phyloP scores from a whole-genome alignment of 2,329 filamentous ascomycete genomes.

The Colletotrichum sansevieriae region DNA sequence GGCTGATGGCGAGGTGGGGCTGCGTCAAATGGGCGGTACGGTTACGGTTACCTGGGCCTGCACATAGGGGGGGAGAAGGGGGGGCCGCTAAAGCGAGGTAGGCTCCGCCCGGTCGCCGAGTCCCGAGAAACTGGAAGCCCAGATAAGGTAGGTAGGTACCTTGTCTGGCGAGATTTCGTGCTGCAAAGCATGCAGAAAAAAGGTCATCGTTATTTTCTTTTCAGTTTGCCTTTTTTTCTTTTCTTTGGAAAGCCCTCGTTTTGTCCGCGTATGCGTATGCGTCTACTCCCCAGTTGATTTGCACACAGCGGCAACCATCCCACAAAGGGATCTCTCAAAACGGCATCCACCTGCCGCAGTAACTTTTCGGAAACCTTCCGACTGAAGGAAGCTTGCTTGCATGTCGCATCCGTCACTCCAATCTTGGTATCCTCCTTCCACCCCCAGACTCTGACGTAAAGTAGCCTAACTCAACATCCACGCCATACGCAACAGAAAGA shows the following conservation, averaged over 20 bases:
- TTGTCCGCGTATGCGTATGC: no score
- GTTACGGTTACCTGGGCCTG: no score
- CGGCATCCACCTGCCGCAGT: slow-evolving; percentile 4
- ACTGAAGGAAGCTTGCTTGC: not conserved
- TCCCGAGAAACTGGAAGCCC: slow-evolving; percentile 39
- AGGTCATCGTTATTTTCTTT: not conserved
- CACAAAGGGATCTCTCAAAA: not conserved
- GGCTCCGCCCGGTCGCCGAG: slow-evolving; percentile 35
- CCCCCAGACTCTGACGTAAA: slow-evolving; percentile 2
- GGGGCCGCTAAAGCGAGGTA: slow-evolving; percentile 3
- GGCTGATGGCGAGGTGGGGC: not conserved
- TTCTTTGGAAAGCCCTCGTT: no score
- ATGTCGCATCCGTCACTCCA: not conserved
- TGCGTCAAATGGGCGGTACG: not conserved
- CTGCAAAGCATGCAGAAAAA: not conserved
- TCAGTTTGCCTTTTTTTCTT: no score
- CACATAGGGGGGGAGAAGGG: not conserved
- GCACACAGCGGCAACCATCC: not conserved
- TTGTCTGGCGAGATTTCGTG: not conserved
- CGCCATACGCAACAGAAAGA: no score
- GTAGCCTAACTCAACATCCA: not conserved
- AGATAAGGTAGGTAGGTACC: not conserved
- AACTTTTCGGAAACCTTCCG: slow-evolving; percentile 17
- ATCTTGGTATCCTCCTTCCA: slow-evolving; percentile 13
- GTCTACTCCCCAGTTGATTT: no score